Conservation (phyloP, 139 green algal species). For the Choricystis sp. region DNA sequence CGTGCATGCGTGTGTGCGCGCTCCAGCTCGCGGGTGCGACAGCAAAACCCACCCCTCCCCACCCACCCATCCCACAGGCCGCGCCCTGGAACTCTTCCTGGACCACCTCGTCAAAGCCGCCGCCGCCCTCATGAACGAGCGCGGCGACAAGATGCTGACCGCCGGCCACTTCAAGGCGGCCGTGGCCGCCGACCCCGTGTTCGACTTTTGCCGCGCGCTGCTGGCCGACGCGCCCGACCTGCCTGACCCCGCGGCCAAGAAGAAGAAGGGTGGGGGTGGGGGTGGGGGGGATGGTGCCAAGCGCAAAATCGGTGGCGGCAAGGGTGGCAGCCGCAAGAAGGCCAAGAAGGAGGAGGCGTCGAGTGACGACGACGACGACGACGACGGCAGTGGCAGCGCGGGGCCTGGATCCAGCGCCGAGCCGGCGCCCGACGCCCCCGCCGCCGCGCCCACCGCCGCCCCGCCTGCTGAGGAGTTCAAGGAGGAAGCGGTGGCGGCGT, state of each 20-base stretch:
- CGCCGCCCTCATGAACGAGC: slow-evolving; percentile 22
- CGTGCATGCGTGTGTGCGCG: background rate
- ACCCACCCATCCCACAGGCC: too few relatives aligned
- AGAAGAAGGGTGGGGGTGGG: slow-evolving; percentile 2
- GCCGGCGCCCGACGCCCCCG: too few relatives aligned
- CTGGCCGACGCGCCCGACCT: slow-evolving; percentile 47
- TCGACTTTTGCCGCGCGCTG: slow-evolving; percentile 62
- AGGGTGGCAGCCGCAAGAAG: background rate
- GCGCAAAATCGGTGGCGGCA: background rate
- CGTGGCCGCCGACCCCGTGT: slow-evolving; percentile 26
- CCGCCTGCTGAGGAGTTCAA: too few relatives aligned
- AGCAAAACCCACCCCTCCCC: too few relatives aligned
- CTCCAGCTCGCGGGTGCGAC: too few relatives aligned
- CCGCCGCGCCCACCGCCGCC: too few relatives aligned
- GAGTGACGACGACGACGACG: background rate
- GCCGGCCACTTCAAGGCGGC: slow-evolving; percentile 50
- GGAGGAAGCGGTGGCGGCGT: too few relatives aligned
- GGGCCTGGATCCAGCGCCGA: background rate
- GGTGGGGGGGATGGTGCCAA: background rate
- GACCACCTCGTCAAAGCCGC: slow-evolving; percentile 43
- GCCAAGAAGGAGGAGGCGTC: background rate
- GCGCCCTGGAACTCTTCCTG: slow-evolving; percentile 77
- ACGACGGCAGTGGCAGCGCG: background rate
- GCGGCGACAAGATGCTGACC: slow-evolving; percentile 46
- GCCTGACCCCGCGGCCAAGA: slow-evolving; percentile 10